Evolutionary conservation across 306 rosid species (phyloP).

Genomic region (Lathyrus oleraceus): DNA sequence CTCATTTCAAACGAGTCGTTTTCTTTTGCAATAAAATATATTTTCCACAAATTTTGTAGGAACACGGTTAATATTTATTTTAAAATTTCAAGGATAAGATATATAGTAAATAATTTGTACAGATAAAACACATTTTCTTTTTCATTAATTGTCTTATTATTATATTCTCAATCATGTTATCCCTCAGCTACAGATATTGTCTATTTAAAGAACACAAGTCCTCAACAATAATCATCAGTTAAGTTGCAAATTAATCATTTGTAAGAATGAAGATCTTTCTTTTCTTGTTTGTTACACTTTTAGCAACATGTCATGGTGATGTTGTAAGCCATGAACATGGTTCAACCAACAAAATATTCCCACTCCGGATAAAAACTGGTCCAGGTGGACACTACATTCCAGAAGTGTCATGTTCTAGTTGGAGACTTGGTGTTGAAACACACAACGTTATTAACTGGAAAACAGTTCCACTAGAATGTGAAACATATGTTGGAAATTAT

Average conservation of each 20-base stretch:
- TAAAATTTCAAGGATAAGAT: not conserved
- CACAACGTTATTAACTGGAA: constrained; percentile 45
- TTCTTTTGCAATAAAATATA: not conserved
- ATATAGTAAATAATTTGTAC: not conserved
- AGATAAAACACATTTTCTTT: not conserved
- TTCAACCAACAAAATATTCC: constrained; percentile 31
- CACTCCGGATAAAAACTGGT: constrained; percentile 38
- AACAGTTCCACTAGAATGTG: constrained; percentile 47
- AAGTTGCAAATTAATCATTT: not conserved
- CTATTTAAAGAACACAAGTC: not conserved
- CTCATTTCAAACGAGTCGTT: not conserved
- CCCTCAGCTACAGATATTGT: not conserved
- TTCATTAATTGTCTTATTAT: not conserved
- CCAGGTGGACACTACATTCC: constrained; percentile 21
- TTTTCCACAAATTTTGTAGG: not conserved
- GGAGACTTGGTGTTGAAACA: constrained; percentile 65
- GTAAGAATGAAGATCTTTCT: not conserved
- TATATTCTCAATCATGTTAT: not conserved
- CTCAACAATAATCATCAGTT: not conserved
- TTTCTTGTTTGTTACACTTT: not conserved
- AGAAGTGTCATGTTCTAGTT: constrained; percentile 48
- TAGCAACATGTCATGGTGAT: constrained; percentile 15
- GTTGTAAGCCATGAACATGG: constrained; percentile 9
- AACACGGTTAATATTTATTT: not conserved
- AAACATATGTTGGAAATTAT: constrained; percentile 52